phyloP scores from a whole-genome alignment of 345 rosid genomes.

The Rubroshorea leprosula region DNA sequence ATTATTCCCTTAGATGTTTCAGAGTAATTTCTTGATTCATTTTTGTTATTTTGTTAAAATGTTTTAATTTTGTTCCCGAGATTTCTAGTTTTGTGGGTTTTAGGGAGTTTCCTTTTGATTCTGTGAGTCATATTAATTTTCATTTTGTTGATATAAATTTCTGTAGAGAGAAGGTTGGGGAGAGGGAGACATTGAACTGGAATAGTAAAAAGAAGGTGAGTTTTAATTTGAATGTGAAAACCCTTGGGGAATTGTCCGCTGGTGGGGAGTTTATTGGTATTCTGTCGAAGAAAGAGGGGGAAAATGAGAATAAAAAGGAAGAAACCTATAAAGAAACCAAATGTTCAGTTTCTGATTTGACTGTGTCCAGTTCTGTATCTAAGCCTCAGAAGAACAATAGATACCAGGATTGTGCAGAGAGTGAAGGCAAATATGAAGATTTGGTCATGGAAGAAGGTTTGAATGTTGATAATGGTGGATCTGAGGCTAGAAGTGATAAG shows the following conservation, averaged over 20 bases:
- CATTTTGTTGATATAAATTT: too few species aligned
- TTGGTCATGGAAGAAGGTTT: conserved; percentile 12
- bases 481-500: too few species aligned
- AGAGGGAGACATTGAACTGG: conserved; percentile 13
- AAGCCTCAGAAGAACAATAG: conserved; percentile 23
- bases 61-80: too few species aligned
- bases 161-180: conserved; percentile 19
- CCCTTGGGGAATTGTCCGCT: conserved; percentile 22
- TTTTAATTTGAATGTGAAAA: conserved; percentile 40
- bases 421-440: conserved; percentile 23
- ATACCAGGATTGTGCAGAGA: conserved; percentile 22
- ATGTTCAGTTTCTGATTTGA: conserved; percentile 14
- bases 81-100: not conserved
- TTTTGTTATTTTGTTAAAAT: not conserved
- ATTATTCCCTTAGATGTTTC: conserved; percentile 6
- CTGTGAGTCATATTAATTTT: not conserved
- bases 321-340: conserved; percentile 16
- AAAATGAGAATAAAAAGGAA: conserved; percentile 15
- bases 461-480: conserved; percentile 7
- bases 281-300: too few species aligned
- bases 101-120: not conserved
- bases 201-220: conserved; percentile 34
- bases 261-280: too few species aligned
- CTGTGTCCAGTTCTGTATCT: conserved; percentile 7
- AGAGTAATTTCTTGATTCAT: conserved; percentile 16